Base-by-base conservation (phyloP, 768 basidiomycete species). In the Macrolepiota albuminosa region DNA sequence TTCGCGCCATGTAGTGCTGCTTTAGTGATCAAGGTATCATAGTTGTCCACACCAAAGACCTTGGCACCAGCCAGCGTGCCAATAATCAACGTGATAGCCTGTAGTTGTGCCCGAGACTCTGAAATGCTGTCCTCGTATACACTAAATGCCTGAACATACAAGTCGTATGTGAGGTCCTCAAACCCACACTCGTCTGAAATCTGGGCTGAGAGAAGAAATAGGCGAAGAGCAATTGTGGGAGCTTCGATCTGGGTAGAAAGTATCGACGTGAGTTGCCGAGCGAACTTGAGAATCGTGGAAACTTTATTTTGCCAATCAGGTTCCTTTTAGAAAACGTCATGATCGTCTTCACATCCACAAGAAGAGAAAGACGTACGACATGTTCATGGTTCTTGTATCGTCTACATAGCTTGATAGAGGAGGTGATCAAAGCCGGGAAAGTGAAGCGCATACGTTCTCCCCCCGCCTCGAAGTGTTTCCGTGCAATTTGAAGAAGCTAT, bases 121-220 rank as follows among this genome's bases (percentile, higher is more conserved):
- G 92, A 95, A 53, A 99, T 98, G 67, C 84, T 89, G 72, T 99
- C 97, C 71, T 99, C 97, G 74, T 99, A 98, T 13, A 98, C 94
- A 31, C 89, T 94, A 72, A 99, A 98, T 0, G 95, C 93, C 71
- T 98, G 95, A 14, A 98, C 97, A 68, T 95, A 98, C 66, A 98
- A 87, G 71, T 99, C 96, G 70, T 99, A 99, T 16, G 93, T 87
- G 60, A 98, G 85, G 70, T 98, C 95, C 73, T 97, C 95, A 65
- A 98, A 93, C 0, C 87, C 92, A 60, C 93, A 93, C 70, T 96
- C 93, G 68, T 97, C 96, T 0, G 96, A 85, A 33, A 97, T 89
- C 71, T 98, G 94, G 0, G 97, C 95, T 0, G 96, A 89, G 62
- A 98, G 88, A 31, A 99, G 87, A 84, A 96, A 98, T 1, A 98